phyloP scores from a whole-genome alignment of 352 stramenopile species.

The Phytophthora citricola region DNA sequence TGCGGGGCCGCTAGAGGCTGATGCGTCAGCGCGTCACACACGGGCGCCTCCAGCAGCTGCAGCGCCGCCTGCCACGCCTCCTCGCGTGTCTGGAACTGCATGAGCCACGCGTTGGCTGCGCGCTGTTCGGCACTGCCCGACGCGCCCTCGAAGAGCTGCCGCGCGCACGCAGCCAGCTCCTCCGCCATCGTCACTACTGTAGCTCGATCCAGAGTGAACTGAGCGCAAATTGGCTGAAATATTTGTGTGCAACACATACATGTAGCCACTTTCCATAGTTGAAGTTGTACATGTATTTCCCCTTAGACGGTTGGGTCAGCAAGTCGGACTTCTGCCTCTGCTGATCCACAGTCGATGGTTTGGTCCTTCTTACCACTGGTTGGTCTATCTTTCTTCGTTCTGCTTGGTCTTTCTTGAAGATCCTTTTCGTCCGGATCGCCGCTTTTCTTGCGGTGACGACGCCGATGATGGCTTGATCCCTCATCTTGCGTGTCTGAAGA shows the following conservation, averaged over 20 bases:
- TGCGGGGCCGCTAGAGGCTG: slow-evolving; percentile 40
- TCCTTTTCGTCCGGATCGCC: slow-evolving; percentile 24
- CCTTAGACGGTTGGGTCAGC: slow-evolving; percentile 21
- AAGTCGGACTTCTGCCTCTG: slow-evolving; percentile 22
- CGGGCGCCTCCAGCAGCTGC: slow-evolving; percentile 54
- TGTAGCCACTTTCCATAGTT: slow-evolving; percentile 4
- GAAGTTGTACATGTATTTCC: too few species aligned
- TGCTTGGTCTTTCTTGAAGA: slow-evolving; percentile 6
- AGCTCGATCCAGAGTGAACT: not conserved
- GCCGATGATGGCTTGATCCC: slow-evolving; percentile 2
- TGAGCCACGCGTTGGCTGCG: slow-evolving; percentile 74
- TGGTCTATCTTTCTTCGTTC: slow-evolving; percentile 31
- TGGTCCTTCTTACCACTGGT: slow-evolving; percentile 8
- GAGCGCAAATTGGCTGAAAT: slow-evolving; percentile 9
- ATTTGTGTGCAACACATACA: not conserved
- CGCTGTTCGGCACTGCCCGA: slow-evolving; percentile 60
- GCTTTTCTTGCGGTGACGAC: slow-evolving; percentile 22
- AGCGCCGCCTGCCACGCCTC: slow-evolving; percentile 68
- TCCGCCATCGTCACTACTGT: slow-evolving; percentile 43
- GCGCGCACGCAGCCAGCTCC: slow-evolving; percentile 62
- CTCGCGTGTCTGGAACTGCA: slow-evolving; percentile 61
- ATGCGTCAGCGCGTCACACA: slow-evolving; percentile 22
- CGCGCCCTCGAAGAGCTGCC: slow-evolving; percentile 70
- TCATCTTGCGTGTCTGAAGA: slow-evolving; percentile 11
- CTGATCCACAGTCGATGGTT: slow-evolving; percentile 2